A percentile compares a stretch with the other conserved stretches of the same genome.
Conservation (phyloP, 192 early-diverging fungal species). For the Entomortierella beljakovae region DNA sequence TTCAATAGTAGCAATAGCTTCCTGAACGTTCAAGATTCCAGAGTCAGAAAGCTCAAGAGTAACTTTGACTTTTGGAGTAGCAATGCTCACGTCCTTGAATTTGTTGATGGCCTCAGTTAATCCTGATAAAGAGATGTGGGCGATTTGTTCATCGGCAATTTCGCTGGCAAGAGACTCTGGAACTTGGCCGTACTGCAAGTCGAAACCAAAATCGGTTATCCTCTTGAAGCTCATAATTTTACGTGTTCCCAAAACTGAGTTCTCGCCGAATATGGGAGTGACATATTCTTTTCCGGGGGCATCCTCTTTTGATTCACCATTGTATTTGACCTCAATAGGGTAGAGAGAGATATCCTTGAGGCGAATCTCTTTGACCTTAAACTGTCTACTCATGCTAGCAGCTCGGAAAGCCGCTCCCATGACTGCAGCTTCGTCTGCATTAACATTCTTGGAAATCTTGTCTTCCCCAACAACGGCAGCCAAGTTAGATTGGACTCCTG, state of each 20-base stretch:
- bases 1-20: constrained; percentile 66
- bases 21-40: constrained; percentile 75
- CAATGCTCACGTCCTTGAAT: constrained; percentile 66
- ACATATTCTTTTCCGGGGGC: constrained; percentile 51
- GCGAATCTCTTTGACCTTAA: constrained; percentile 85
- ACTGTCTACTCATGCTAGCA: constrained; percentile 86
- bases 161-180: constrained; percentile 33
- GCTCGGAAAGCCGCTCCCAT: constrained; percentile 88
- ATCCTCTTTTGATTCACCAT: constrained; percentile 51
- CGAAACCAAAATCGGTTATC: constrained; percentile 81
- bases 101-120: constrained; percentile 76
- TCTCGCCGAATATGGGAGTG: constrained; percentile 73
- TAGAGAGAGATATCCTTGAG: constrained; percentile 84
- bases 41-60: constrained; percentile 84
- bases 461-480: constrained; percentile 77
- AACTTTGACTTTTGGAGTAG: constrained; percentile 86
- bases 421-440: constrained; percentile 96
- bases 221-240: constrained; percentile 91
- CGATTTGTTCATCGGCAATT: constrained; percentile 61
- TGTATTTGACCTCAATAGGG: constrained; percentile 76
- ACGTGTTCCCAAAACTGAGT: constrained; percentile 78
- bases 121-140: constrained; percentile 72
- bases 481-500: constrained; percentile 83
- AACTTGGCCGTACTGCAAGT: constrained; percentile 67
- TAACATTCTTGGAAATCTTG: constrained; percentile 94